Conservation (phyloP, 2,329 filamentous ascomycete species). For the Coniochaeta sp. region DNA sequence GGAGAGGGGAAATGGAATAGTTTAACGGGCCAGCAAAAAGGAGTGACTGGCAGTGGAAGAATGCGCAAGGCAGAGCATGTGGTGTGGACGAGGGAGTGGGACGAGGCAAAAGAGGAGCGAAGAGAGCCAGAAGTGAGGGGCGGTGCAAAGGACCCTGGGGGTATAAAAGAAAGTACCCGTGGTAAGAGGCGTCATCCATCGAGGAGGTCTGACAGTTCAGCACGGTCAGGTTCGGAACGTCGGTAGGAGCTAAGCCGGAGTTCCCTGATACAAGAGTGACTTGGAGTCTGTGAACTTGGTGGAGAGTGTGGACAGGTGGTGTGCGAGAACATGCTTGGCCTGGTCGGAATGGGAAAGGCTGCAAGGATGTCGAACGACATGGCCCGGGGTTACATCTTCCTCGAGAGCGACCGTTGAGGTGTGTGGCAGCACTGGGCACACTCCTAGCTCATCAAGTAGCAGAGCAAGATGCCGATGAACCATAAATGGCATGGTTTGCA, state of each 20-base stretch:
- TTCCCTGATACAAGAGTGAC: slow-evolving; percentile 36
- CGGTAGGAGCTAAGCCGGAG: slow-evolving; percentile 44
- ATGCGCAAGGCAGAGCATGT: slow-evolving; percentile 23
- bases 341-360: slow-evolving; percentile 22
- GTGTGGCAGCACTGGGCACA: slow-evolving; percentile 13
- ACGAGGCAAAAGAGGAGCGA: slow-evolving; percentile 34
- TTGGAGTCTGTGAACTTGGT: slow-evolving; percentile 22
- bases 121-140: slow-evolving; percentile 33
- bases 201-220: slow-evolving; percentile 21
- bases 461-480: background rate
- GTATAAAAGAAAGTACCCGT: slow-evolving; percentile 42
- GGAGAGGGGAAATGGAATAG: slow-evolving; percentile 19
- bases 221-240: slow-evolving; percentile 39
- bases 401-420: slow-evolving; percentile 8
- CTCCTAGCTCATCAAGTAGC: background rate
- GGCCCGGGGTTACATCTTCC: slow-evolving; percentile 13
- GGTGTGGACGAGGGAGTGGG: slow-evolving; percentile 30
- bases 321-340: slow-evolving; percentile 30
- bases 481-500: background rate
- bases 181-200: slow-evolving; percentile 32
- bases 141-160: slow-evolving; percentile 38
- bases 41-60: slow-evolving; percentile 40
- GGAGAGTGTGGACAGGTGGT: slow-evolving; percentile 16
- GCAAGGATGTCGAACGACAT: slow-evolving; percentile 27
- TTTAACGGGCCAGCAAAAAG: slow-evolving; percentile 30